Conservation (phyloP, 2,329 filamentous ascomycete genomes). For the Colletotrichum melonis region DNA sequence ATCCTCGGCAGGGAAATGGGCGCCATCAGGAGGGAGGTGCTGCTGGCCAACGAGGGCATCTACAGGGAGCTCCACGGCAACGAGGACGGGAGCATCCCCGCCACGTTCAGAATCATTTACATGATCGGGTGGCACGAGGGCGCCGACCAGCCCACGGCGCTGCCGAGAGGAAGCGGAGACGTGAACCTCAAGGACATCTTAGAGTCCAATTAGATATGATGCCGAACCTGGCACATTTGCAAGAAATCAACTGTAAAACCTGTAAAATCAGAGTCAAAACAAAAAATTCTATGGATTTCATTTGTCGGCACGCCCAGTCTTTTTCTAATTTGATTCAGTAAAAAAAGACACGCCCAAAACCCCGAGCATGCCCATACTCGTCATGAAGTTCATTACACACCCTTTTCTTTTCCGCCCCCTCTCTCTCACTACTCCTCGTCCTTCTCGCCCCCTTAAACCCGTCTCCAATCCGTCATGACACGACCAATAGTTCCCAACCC, state of each 20-base stretch:
- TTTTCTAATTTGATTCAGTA: conserved; percentile 8
- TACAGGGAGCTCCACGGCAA: conserved; percentile 91
- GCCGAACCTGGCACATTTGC: neutral
- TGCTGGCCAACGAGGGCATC: conserved; percentile 89
- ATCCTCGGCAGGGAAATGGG: conserved; percentile 87
- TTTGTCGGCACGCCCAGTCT: conserved; percentile 23
- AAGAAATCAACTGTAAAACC: conserved; percentile 10
- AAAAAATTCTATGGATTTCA: conserved; percentile 34
- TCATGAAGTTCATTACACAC: conserved; percentile 32
- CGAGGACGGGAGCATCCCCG: conserved; percentile 80
- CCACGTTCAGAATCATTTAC: conserved; percentile 94
- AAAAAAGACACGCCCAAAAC: conserved; percentile 4
- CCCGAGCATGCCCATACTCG: conserved; percentile 12
- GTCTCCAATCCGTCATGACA: conserved; percentile 96
- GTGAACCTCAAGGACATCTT: conserved; percentile 88
- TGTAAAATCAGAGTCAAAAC: neutral
- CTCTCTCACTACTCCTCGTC: too few relatives aligned
- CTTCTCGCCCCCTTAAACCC: conserved; percentile 67
- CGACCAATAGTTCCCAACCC: conserved; percentile 91
- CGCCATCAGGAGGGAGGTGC: conserved; percentile 80
- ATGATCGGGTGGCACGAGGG: conserved; percentile 99
- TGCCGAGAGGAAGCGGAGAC: conserved; percentile 86
- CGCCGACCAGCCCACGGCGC: conserved; percentile 79
- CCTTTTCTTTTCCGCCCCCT: conserved; percentile 40
- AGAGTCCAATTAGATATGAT: conserved; percentile 54